Percentiles rank a stretch among this genome's conserved stretches.
Evolutionary conservation across 73 alveolate genomes (phyloP).

Genomic region (Paramecium sonneborni): DNA sequence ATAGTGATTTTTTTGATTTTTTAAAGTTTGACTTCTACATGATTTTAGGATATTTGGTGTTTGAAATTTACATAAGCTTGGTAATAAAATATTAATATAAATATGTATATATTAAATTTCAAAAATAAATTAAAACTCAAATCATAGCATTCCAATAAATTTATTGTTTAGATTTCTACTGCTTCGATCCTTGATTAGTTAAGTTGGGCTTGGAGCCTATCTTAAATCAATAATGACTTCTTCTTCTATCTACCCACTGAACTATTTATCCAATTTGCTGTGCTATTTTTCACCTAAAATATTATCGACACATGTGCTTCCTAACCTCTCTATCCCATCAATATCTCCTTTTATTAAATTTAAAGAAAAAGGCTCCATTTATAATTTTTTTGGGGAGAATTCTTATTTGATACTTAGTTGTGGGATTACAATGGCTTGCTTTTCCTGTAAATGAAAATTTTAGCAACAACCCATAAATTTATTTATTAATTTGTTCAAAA

Average conservation of each 20-base stretch:
- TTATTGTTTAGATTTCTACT: conserved; percentile 7
- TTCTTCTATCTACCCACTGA: not conserved
- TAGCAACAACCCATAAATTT: conserved; percentile 11
- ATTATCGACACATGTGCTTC: not conserved
- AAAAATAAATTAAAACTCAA: not conserved
- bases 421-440: not conserved
- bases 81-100: not conserved
- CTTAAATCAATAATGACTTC: not conserved
- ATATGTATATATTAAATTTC: not conserved
- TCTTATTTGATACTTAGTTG: not conserved
- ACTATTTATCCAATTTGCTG: not conserved
- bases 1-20: too few relatives aligned
- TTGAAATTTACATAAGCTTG: too few relatives aligned
- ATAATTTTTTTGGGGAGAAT: not conserved
- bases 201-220: not conserved
- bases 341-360: not conserved
- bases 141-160: not conserved
- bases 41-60: too few relatives aligned
- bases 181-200: not conserved
- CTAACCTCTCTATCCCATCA: not conserved
- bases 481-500: not conserved
- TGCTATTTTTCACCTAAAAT: not conserved
- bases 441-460: not conserved
- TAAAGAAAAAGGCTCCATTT: not conserved
- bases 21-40: too few relatives aligned